These are phyloP conservation scores for Fusarium torulosum DNA, from an alignment of 2,329 filamentous ascomycete species.

Conservation along the genomic window DNA sequence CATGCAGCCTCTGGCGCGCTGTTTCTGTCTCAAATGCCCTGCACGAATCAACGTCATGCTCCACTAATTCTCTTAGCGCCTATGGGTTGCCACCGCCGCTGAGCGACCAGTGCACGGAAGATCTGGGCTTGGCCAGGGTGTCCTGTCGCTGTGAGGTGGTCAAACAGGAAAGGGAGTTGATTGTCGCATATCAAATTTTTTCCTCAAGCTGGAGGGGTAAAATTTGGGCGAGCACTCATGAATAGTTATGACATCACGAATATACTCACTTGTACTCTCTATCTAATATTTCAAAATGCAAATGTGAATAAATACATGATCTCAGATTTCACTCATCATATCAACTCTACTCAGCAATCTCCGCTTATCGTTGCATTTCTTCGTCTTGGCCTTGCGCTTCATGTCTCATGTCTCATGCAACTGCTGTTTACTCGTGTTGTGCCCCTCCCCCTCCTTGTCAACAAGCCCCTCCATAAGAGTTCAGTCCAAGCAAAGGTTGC, in stretches of 20 bases:
- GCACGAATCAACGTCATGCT: conserved; percentile 51
- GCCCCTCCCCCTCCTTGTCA: conserved; percentile 41
- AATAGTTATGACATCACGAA: conserved; percentile 18
- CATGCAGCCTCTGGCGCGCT: conserved; percentile 28
- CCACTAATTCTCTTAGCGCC: conserved; percentile 42
- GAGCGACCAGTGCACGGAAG: conserved; percentile 41
- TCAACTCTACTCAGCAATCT: conserved; percentile 9
- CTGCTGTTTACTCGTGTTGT: conserved; percentile 26
- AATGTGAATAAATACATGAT: background rate
- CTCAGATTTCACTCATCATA: background rate
- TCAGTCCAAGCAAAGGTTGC: conserved; percentile 35
- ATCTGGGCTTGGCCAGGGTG: conserved; percentile 37
- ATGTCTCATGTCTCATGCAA: conserved; percentile 28
- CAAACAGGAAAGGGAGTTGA: conserved; percentile 39
- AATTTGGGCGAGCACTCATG: conserved; percentile 4
- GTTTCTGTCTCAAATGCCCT: conserved; percentile 43
- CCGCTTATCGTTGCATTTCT: conserved; percentile 20
- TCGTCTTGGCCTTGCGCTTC: conserved; percentile 17
- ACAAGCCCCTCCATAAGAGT: conserved; percentile 41
- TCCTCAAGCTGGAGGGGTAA: conserved; percentile 35
- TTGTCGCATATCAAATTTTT: conserved; percentile 30
- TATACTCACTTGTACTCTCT: background rate
- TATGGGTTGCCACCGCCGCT: conserved; percentile 47
- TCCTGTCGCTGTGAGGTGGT: conserved; percentile 24
- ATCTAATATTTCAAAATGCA: background rate